Percentiles rank a stretch among this genome's conserved stretches.
Evolutionary conservation across 2,329 filamentous ascomycete species (phyloP).

Genomic region (Beauveria bassiana): DNA sequence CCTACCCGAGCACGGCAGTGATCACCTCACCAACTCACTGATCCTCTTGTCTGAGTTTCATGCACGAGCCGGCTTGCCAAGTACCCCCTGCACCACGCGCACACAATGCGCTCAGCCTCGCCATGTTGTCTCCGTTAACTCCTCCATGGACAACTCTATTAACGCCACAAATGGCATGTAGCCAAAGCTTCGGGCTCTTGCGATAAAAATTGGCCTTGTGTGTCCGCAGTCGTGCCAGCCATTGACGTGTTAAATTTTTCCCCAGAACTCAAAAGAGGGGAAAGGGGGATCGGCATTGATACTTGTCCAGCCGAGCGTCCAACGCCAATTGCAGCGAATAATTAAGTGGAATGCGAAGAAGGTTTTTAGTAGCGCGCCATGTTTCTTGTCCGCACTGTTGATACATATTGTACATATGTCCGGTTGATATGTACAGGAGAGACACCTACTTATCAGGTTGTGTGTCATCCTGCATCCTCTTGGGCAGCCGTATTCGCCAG

Average conservation of each 20-base stretch:
- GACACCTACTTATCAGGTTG: too few species aligned
- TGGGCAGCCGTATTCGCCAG: not conserved
- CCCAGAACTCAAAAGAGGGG: not conserved
- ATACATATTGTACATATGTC: not conserved
- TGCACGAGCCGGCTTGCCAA: not conserved
- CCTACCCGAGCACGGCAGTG: not conserved
- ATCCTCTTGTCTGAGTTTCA: not conserved
- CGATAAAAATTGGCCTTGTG: not conserved
- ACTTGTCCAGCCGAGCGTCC: not conserved
- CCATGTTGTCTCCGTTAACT: not conserved
- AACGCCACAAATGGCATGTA: not conserved
- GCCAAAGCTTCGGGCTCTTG: not conserved
- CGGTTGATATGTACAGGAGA: not conserved
- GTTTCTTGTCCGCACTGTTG: not conserved
- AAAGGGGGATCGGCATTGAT: not conserved
- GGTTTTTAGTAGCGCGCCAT: not conserved
- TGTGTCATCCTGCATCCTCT: not conserved
- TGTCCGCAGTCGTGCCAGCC: not conserved
- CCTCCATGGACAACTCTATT: not conserved
- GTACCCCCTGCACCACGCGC: not conserved
- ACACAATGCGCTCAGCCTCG: not conserved
- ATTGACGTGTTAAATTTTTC: not conserved
- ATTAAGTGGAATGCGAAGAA: not conserved
- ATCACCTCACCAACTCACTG: not conserved
- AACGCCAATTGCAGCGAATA: not conserved